Percentiles rank a stretch among this genome's conserved stretches.
These are phyloP conservation scores for Medicago arabica DNA, from an alignment of 306 rosid species.

Conservation along the genomic window DNA sequence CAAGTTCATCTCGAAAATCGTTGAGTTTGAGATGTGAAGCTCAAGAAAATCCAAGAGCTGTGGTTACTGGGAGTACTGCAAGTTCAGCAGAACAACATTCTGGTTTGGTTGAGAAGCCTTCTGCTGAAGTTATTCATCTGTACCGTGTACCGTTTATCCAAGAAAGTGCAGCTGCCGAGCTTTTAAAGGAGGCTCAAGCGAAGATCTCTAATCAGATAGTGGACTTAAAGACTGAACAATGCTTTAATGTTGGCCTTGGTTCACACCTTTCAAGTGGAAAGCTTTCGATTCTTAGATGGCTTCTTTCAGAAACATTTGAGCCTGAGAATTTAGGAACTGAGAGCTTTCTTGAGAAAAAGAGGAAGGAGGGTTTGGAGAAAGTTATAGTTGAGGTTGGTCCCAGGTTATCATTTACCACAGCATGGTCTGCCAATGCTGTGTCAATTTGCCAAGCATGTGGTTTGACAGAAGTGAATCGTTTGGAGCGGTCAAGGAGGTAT, in stretches of 20 bases:
- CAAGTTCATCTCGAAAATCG: slow-evolving; percentile 43
- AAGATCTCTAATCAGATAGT: slow-evolving; percentile 77
- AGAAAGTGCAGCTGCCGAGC: slow-evolving; percentile 71
- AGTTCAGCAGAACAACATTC: slow-evolving; percentile 54
- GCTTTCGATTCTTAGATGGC: slow-evolving; percentile 72
- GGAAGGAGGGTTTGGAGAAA: slow-evolving; percentile 61
- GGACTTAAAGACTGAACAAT: slow-evolving; percentile 75
- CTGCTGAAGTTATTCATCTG: slow-evolving; percentile 62
- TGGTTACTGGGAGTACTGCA: slow-evolving; percentile 55
- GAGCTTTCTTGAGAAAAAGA: slow-evolving; percentile 83
- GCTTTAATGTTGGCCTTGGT: slow-evolving; percentile 71
- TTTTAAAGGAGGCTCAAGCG: slow-evolving; percentile 67
- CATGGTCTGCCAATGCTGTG: slow-evolving; percentile 94
- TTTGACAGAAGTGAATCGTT: slow-evolving; percentile 77
- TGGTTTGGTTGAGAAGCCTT: slow-evolving; percentile 57
- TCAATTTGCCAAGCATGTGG: slow-evolving; percentile 89
- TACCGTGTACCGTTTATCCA: slow-evolving; percentile 77
- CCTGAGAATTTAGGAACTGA: slow-evolving; percentile 77
- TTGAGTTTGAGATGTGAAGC: slow-evolving; percentile 58
- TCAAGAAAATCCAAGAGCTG: slow-evolving; percentile 56
- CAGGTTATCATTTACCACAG: slow-evolving; percentile 85
- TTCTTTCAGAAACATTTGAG: slow-evolving; percentile 87
- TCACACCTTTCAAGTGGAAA: slow-evolving; percentile 57
- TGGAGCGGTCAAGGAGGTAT: slow-evolving; percentile 92
- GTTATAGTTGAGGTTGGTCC: slow-evolving; percentile 89